Evolutionary conservation across 805 yeast species (phyloP).

Genomic region (Priceomyces castillae): DNA sequence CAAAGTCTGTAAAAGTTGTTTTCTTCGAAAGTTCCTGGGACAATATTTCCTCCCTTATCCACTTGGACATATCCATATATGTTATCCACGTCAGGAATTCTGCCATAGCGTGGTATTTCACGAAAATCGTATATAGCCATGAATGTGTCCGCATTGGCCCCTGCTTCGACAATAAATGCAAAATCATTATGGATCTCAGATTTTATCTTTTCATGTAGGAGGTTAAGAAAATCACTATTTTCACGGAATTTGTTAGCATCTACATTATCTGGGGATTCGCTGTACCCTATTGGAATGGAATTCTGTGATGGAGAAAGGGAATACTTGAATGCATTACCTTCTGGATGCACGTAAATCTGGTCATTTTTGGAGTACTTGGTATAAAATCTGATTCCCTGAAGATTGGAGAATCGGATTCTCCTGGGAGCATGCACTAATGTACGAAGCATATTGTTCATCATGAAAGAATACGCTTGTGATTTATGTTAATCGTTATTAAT

Average conservation of each 20-base stretch:
- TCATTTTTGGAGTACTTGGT: constrained; percentile 14
- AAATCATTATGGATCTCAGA: constrained; percentile 41
- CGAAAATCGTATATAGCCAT: constrained; percentile 76
- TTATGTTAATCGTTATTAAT: too few species aligned
- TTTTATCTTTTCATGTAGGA: constrained; percentile 26
- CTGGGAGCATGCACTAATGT: too few species aligned
- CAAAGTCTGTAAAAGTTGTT: constrained; percentile 58
- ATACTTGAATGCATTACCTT: constrained; percentile 9
- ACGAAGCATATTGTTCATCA: too few species aligned
- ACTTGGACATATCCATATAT: constrained; percentile 69
- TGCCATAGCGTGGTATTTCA: constrained; percentile 58
- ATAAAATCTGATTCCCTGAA: constrained; percentile 3
- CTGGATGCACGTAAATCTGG: constrained; percentile 20
- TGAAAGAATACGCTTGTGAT: too few species aligned
- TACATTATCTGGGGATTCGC: constrained; percentile 8
- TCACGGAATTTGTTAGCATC: constrained; percentile 22
- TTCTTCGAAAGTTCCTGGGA: constrained; percentile 51
- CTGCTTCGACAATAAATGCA: constrained; percentile 54
- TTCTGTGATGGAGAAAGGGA: constrained; percentile 21
- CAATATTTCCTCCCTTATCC: constrained; percentile 51
- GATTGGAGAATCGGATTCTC: too few species aligned
- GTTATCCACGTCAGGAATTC: constrained; percentile 70
- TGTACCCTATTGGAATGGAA: constrained; percentile 23
- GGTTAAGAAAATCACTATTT: constrained; percentile 26
- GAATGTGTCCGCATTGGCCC: constrained; percentile 47